Base-by-base conservation (phyloP, 805 yeast genomes). In the Schwanniomyces occidentalis region DNA sequence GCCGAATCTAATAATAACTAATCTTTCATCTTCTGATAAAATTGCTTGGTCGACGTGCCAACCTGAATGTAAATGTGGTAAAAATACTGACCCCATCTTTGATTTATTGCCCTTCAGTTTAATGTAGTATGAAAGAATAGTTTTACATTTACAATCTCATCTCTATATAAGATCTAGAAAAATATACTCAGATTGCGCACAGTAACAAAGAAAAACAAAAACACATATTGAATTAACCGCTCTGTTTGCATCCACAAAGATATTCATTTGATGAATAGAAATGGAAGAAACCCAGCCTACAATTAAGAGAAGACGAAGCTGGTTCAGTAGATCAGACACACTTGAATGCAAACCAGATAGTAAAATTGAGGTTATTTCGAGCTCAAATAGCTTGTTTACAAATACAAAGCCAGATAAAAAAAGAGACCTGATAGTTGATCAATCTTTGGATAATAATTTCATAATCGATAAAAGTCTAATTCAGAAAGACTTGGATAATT, bases 21-120 rank as follows among this genome's bases (percentile, higher is more conserved):
- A 61, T 38, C 96, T 65, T 33, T 87, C 95, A 39, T 85, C 95
- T 53, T 93, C 99, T 6, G 88, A 78, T 15, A 93, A 69, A 24
- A 93, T 93, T 5, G 99, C 96, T 55, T 93, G 98, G 62, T 93
- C 99, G 20, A 93, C 98, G 53, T 93, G 99, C 97, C 96, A 88
- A 5, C 95, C 96, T 0, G 91, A 74, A 17, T 71, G 76, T 38
- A 88, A 63, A 53, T 88, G 93, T 1, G 95, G 93, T 34, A 88
- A 65, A 49, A 87, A 85, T 1, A 85, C 81, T 39, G 90, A 82
- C 4, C 91, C 90, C 95, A 85, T 85, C 24, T 21, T n/a, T 16
- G 23, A 9, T 30, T 21, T 21, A 21, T 10, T 21, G 10, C 10
- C 10, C 10, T 8, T 21, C 10, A 21, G 23, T 21, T 21, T n/a